Base-by-base conservation (phyloP, 163 green algal genomes). In the Chloroidium sp. region DNA sequence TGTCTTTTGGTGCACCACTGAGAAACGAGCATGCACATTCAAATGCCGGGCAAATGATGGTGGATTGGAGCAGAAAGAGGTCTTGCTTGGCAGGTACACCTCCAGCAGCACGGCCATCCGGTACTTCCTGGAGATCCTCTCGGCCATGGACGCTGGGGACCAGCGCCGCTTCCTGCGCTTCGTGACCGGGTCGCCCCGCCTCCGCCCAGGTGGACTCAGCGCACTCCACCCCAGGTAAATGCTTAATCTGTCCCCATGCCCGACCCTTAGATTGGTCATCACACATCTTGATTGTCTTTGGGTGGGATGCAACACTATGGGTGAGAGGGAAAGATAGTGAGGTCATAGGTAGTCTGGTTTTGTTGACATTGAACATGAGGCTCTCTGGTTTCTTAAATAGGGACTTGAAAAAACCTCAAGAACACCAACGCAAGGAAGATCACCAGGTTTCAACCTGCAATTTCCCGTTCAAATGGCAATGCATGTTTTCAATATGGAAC, bases 121-220 rank as follows among this genome's bases (percentile, higher is more conserved):
- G 8, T 72, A 83, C 78, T 83, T 87, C 74, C 77, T 98, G 85
- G 89, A 97, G 81, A 89, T 97, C 62, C 85, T 99, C 80, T 86
- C 86, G 0, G 93, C 95, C 81, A 87, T 99, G 74, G 90, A 94
- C 59, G 62, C 84, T 0, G 77, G 82, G 10, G 91, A 98, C 77
- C 87, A 94, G 78, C 79, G 80, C 61, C 87, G 90, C 76, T 99
- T 99, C 90, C 88, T 99, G 81, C 91, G 92, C 76, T 99, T 99
- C 89, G 93, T 98, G 2, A 99, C 96, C 36, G 95, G 95, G 69
- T 94, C 92, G 10, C 96, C 96, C 2, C 87, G 96, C 62, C 87
- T 98, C 83, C 96, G 96, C 2, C 92, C 94, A n/a, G 96, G 96
- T 12, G 96, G 96, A 36, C 84, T 99, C 10, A 89, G 91, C 2